Base-by-base conservation (phyloP, 1,284 basidiomycete genomes). In the Irpex lacteus region DNA sequence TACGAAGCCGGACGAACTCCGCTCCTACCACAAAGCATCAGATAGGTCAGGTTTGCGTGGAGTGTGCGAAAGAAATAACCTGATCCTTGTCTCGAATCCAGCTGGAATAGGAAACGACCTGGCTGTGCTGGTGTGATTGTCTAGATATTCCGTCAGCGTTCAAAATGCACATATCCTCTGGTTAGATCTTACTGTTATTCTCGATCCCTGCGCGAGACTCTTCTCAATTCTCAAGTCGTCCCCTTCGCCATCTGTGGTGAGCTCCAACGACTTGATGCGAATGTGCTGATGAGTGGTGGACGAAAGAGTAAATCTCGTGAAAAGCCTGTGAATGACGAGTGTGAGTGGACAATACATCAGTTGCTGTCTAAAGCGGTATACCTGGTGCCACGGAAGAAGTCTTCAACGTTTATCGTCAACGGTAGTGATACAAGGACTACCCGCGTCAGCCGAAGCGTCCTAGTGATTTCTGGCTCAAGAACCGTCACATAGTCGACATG, bases 401-500 rank as follows among this genome's bases (percentile, higher is more conserved):
- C 93, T 73, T 95, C 89, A 1, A 95, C 92, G 65, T 92, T 94
- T 60, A 94, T 89, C 9, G 88, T 83, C 56, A 95, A 80, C 2
- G 93, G 92, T n/a, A 95, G 78, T 0, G 86, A 81, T 2, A 88
- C 85, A 7, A 82, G 77, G 15, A 94, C 80, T 4, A 80, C 74
- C 63, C 83, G 81, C n/a, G 81, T 79, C 9, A 85, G 77, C 44
- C 75, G 78, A 32, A 92, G 71, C 6, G 73, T 81, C 38, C 93
- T 82, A 19, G 74, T 74, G 11, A 88, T 69, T 4, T 76, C 75
- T 1, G 87, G 82, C 61, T 91, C 84, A 1, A 77, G 68, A 8
- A 70, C 70, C 0, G 90, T 91, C 7, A 73, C 78, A 71, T 94
- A 95, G 61, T 88, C 84, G 7, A 87, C 81, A 21, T 80, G 79